Evolutionary conservation across 2,329 filamentous ascomycete species (phyloP), one percentile per base, ranked within the genome.

Genomic region (Hysterium pulicare): DNA sequence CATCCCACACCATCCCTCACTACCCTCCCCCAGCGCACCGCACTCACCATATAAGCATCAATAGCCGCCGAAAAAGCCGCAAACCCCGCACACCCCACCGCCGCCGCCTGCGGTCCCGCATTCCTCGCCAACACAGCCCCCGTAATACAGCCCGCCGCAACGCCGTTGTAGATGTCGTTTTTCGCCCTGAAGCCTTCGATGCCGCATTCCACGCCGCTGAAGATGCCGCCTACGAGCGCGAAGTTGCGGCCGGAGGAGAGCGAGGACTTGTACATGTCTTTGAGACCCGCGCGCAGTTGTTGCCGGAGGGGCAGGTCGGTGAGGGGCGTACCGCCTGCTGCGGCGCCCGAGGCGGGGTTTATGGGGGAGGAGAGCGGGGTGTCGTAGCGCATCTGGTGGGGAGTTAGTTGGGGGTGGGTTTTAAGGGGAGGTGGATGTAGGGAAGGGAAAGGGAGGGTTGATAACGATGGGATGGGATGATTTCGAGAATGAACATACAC

Each of bases 11-110:
- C 16, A 15, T 15, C 28, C 30, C 16, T 23, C 24, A 22, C 40
- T 35, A 11, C 23, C 57, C 87, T 73, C n/a, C 24, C 24, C 15
- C 10, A 4, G 13, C 6, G 26, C 40, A 10, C 28, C 19, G 21
- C 16, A 32, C 15, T 53, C n/a, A n/a, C n/a, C 88, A 96, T 88
- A 65, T 89, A 96, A 26, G 82, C 82, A 75, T 97, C 91, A 64
- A 97, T 96, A 1, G 90, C 91, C 11, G 87, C 83, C 65, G 83
- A 87, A 58, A 97, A 97, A 1, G 88, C 90, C 43, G 93, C 93
- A 68, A 98, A 98, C 1, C 91, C 93, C 10, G 82, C 86, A 67
- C 91, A 97, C 1, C 93, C 93, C 3, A 94, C 77, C 2, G 83
- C 84, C 38, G 88, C 86, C 23, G 91, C 93, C 71, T 93, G 87